Evolutionary conservation across 225 moss, liverwort and hornwort species (phyloP).

Genomic region (Rhytidiadelphus loreus): DNA sequence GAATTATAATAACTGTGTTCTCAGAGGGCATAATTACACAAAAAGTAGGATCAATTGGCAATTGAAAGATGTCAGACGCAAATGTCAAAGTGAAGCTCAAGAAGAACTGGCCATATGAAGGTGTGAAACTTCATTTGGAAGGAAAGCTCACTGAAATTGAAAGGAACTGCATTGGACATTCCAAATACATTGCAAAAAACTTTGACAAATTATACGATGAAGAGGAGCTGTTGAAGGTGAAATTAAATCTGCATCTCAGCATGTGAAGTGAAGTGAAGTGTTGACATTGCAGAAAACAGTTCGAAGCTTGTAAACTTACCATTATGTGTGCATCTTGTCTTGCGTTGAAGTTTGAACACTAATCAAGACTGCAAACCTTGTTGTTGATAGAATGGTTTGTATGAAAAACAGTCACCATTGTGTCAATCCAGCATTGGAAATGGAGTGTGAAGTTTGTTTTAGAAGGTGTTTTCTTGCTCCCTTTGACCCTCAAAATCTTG

Average conservation of each 20-base stretch:
- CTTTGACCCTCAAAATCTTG: background rate
- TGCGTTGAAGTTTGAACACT: background rate
- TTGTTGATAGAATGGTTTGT: background rate
- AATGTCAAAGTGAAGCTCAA: background rate
- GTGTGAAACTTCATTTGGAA: background rate
- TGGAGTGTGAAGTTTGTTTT: too few relatives aligned
- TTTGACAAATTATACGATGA: conserved; percentile 5
- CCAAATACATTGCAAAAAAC: conserved; percentile 15
- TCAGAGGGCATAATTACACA: too few relatives aligned
- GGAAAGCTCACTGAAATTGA: conserved; percentile 22
- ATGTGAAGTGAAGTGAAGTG: too few relatives aligned
- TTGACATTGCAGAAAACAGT: background rate
- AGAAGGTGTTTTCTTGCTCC: background rate
- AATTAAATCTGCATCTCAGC: too few relatives aligned
- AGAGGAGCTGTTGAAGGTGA: conserved; percentile 2
- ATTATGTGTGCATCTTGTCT: background rate
- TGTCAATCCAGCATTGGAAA: background rate
- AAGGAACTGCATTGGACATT: conserved; percentile 1
- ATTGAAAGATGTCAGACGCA: background rate
- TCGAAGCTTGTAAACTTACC: background rate
- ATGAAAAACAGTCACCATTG: background rate
- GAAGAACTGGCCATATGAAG: conserved; percentile 2
- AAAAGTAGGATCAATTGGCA: background rate
- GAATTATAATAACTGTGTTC: background rate
- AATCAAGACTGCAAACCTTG: too few relatives aligned